A percentile compares a stretch with the other conserved stretches of the same genome.
Evolutionary conservation across 2,329 filamentous ascomycete genomes (phyloP).

Genomic region (Penicillium polonicum): DNA sequence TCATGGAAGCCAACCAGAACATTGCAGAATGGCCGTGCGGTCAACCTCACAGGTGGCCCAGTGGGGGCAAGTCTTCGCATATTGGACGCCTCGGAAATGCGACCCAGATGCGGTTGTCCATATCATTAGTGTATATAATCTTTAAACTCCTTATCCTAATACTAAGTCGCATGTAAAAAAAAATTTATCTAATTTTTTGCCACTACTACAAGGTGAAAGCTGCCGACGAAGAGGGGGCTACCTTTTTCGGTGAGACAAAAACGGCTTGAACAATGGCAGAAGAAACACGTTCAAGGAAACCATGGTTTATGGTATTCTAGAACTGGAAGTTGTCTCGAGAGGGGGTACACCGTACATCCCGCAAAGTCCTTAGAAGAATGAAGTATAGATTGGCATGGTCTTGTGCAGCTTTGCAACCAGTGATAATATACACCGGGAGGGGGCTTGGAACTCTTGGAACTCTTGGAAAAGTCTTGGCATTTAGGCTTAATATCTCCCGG

Average conservation of each 20-base stretch:
- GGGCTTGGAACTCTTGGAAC: slow-evolving; percentile 20
- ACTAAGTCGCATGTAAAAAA: not conserved
- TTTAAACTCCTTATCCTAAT: not conserved
- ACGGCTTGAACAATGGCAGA: not conserved
- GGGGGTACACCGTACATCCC: not conserved
- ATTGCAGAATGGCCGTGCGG: slow-evolving; percentile 6
- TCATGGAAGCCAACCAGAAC: slow-evolving; percentile 10
- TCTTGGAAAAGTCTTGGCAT: slow-evolving; percentile 22
- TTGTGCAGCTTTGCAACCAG: slow-evolving; percentile 6
- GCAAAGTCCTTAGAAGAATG: slow-evolving; percentile 4
- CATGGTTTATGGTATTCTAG: slow-evolving; percentile 9
- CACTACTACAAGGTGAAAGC: not conserved
- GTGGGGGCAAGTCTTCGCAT: slow-evolving; percentile 7
- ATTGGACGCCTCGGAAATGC: slow-evolving; percentile 17
- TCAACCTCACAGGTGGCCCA: slow-evolving; percentile 9
- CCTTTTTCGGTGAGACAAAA: not conserved
- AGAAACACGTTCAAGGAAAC: slow-evolving; percentile 4
- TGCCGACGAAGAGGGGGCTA: not conserved
- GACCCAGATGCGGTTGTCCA: not conserved
- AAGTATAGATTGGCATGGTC: slow-evolving; percentile 9
- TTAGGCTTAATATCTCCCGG: slow-evolving; percentile 24
- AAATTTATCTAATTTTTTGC: no score
- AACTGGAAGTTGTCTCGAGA: not conserved
- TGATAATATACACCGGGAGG: slow-evolving; percentile 14
- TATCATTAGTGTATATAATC: not conserved